phyloP scores from a whole-genome alignment of 345 rosid genomes.

The Linum tenue region DNA sequence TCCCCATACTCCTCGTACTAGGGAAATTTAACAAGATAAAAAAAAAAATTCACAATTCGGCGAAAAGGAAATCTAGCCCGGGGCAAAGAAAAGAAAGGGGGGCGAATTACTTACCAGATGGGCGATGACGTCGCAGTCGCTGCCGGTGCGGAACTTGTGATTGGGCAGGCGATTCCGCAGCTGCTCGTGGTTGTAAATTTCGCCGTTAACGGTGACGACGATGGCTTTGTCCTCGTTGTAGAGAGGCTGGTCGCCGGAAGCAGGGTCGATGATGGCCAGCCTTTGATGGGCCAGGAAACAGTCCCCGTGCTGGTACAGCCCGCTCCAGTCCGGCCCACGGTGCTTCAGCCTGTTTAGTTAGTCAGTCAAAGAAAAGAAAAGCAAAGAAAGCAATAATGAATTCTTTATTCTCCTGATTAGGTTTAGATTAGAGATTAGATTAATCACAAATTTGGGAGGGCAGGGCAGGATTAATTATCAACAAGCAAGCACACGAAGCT shows the following conservation, averaged over 20 bases:
- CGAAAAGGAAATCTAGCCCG: background rate
- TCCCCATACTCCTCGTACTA: conserved; percentile 92
- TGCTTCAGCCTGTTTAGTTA: conserved; percentile 62
- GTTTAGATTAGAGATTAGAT: no score
- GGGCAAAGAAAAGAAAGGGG: background rate
- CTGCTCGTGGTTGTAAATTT: conserved; percentile 86
- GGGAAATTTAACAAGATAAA: background rate
- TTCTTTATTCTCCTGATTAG: no score
- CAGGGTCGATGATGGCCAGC: conserved; percentile 81
- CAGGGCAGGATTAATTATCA: no score
- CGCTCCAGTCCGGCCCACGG: conserved; percentile 99
- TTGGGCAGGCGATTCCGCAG: conserved; percentile 50
- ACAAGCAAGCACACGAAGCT: no score
- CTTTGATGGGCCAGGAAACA: conserved; percentile 81
- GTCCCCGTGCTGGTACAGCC: conserved; percentile 64
- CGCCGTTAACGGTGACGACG: conserved; percentile 93
- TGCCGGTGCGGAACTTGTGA: conserved; percentile 78
- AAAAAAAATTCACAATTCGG: background rate
- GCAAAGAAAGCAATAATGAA: background rate
- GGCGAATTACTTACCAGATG: conserved; percentile 51
- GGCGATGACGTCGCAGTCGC: conserved; percentile 92
- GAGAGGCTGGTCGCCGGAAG: conserved; percentile 97
- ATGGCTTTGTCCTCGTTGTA: conserved; percentile 68
- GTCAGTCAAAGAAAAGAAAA: background rate
- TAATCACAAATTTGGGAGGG: no score